Conservation (phyloP, 2,329 filamentous ascomycete genomes). For the Neofusicoccum parvum region DNA sequence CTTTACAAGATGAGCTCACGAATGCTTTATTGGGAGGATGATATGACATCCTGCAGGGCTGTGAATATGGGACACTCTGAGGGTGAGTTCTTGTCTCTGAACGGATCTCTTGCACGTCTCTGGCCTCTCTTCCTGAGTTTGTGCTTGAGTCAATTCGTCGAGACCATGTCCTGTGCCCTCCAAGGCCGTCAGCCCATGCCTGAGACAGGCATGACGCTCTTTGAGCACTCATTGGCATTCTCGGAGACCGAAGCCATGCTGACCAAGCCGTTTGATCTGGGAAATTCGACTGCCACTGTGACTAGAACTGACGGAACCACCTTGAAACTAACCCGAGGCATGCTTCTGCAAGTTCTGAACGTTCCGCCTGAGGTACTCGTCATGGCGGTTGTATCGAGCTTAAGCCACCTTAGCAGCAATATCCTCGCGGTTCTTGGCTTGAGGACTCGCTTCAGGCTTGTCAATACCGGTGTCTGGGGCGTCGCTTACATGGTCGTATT, state of each 20-base stretch:
- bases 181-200: conserved; percentile 78
- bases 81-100: conserved; percentile 56
- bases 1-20: conserved; percentile 72
- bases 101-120: conserved; percentile 74
- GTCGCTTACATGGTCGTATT: conserved; percentile 87
- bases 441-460: conserved; percentile 76
- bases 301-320: conserved; percentile 50
- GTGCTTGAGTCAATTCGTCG: conserved; percentile 79
- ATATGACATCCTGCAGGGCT: conserved; percentile 73
- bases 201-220: conserved; percentile 94
- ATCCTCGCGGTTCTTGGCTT: conserved; percentile 77
- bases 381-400: conserved; percentile 82
- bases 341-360: conserved; percentile 79
- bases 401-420: conserved; percentile 87
- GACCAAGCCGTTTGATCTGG: conserved; percentile 75
- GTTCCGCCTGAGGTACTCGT: conserved; percentile 86
- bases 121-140: conserved; percentile 75
- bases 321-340: conserved; percentile 49
- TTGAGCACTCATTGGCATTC: conserved; percentile 94
- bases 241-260: conserved; percentile 92
- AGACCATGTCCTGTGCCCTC: conserved; percentile 83
- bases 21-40: conserved; percentile 72
- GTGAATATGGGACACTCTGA: conserved; percentile 66
- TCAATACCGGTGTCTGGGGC: conserved; percentile 89
- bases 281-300: conserved; percentile 37